Evolutionary conservation across 2,329 filamentous ascomycete genomes (phyloP).

Genomic region (Hymenoscyphus fraxineus): DNA sequence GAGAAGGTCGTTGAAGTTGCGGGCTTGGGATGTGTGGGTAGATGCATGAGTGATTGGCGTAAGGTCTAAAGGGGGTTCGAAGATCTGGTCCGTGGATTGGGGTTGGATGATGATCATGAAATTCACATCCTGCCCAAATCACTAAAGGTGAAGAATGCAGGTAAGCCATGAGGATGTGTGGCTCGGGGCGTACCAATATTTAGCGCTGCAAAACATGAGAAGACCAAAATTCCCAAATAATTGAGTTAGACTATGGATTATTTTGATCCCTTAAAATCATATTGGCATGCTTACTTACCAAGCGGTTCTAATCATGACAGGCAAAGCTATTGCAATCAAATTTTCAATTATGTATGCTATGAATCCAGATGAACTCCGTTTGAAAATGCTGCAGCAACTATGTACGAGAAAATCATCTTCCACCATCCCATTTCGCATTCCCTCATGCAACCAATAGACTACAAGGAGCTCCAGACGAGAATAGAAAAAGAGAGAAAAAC

Average conservation of each 20-base stretch:
- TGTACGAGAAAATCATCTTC: neutral
- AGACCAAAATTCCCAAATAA: neutral
- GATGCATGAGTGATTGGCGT: conserved; percentile 94
- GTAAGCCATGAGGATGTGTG: neutral
- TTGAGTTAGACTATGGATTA: neutral
- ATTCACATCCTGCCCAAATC: neutral
- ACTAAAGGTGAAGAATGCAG: neutral
- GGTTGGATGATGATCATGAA: neutral
- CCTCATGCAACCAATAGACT: neutral
- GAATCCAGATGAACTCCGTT: neutral
- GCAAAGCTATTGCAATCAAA: neutral
- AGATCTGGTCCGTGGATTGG: neutral
- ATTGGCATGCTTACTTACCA: too few relatives aligned
- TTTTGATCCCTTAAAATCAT: neutral
- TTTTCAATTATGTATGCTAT: neutral
- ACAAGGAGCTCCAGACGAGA: neutral
- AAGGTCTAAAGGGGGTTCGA: conserved; percentile 58
- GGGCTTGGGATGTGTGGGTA: conserved; percentile 83
- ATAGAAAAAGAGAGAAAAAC: neutral
- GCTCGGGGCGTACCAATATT: neutral
- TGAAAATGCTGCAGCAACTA: conserved; percentile 1
- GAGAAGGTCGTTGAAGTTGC: conserved; percentile 96
- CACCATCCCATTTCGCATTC: neutral
- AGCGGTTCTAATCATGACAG: too few relatives aligned
- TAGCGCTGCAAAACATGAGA: neutral